Evolutionary conservation across 805 yeast species (phyloP), one percentile per base, ranked within the genome.

Genomic region (Priceomyces haplophilus): DNA sequence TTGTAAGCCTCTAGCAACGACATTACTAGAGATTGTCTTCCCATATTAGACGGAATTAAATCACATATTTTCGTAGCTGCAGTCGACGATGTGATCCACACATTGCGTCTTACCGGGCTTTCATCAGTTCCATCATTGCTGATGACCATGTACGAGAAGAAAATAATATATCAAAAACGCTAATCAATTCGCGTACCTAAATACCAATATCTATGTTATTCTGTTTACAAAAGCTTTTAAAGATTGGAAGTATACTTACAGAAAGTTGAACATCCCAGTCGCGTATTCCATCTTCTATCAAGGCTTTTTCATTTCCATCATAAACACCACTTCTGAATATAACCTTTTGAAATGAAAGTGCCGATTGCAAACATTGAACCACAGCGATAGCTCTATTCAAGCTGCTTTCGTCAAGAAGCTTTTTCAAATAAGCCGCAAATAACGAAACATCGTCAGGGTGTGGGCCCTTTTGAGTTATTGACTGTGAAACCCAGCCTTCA

Each of bases 31-130:
- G 74, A 59, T 20, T 76, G 75, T n/a, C 85, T 58, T 3, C 73
- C 76, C 16, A 56, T 55, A 53, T 81, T 81, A 0, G 84, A 64
- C 1, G 85, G 85, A 1, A 80, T 60, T 23, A 60, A 46, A 45
- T 79, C 82, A 33, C 61, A 52, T 20, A 61, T 31, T 10, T 39
- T 37, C 7, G 59, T 40, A 15, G 52, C 45, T n/a, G 41, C 38
- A 2, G 41, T 46, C 8, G 61, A 55, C 6, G 50, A 53, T 3
- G 58, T 50, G 7, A 61, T 36, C 51, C 53, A 56, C 19, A 59
- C 59, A 8, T 44, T 45, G 40, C 63, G 32, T 39, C 7, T 24
- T 13, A n/a, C 34, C 13, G 7, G 21, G 2, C 15, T 17, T 13
- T 13, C n/a, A 17, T 30, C 36, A 16, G 19, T 32, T 35, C 27